These are phyloP conservation scores for Suillus americanus DNA, from an alignment of 768 basidiomycete genomes.

Conservation along the genomic window DNA sequence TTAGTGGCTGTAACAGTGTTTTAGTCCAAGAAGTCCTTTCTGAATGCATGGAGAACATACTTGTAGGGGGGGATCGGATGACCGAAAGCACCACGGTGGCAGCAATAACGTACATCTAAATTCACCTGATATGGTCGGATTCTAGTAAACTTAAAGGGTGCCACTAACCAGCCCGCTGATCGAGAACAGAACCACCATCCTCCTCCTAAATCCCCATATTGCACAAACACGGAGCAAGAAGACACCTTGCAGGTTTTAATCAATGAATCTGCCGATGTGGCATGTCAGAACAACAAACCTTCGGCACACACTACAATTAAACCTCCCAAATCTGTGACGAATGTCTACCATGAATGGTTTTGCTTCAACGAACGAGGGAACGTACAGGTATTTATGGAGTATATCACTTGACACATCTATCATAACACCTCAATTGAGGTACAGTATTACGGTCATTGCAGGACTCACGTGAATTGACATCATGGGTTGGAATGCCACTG, in stretches of 20 bases:
- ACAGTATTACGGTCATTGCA: not conserved
- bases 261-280: too few relatives aligned
- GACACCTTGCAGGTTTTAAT: not conserved
- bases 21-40: not conserved
- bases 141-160: not conserved
- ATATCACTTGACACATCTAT: slow-evolving; percentile 1
- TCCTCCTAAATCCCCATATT: not conserved
- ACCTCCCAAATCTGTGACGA: not conserved
- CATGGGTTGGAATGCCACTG: slow-evolving; percentile 1
- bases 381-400: not conserved
- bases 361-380: not conserved
- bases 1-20: not conserved
- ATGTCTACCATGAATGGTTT: not conserved
- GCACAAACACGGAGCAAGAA: not conserved
- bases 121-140: not conserved
- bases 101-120: not conserved
- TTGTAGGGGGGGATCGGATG: not conserved
- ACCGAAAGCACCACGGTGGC: not conserved
- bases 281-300: not conserved
- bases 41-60: not conserved
- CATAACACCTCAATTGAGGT: not conserved
- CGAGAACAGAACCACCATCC: not conserved
- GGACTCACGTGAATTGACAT: slow-evolving; percentile 2
- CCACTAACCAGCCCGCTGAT: not conserved
- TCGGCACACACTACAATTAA: not conserved